Percentiles rank a stretch among this genome's conserved stretches.
phyloP scores from a whole-genome alignment of 148 eudicot genomes.

The Camellia granthamiana region DNA sequence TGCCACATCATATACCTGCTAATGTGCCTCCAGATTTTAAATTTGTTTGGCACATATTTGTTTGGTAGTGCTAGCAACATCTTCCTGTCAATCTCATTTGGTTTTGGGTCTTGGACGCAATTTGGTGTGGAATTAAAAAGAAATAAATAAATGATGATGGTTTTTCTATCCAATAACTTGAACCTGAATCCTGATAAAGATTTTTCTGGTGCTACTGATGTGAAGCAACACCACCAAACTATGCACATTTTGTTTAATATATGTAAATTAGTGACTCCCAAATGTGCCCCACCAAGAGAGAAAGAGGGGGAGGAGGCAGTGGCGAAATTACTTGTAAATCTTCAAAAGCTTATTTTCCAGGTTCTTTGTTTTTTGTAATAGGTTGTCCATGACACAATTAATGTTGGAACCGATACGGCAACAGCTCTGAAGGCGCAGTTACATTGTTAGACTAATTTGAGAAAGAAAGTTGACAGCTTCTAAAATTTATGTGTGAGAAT shows the following conservation, averaged over 20 bases:
- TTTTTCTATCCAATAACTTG: not conserved
- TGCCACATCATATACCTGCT: not conserved
- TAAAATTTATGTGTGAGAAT: not conserved
- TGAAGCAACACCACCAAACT: not conserved
- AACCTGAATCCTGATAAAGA: not conserved
- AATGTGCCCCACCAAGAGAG: not conserved
- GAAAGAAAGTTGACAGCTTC: not conserved
- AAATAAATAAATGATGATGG: not conserved
- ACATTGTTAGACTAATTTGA: slow-evolving; percentile 10
- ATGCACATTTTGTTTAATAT: not conserved
- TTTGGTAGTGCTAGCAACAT: not conserved
- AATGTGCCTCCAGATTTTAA: not conserved
- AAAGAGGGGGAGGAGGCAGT: too few relatives aligned
- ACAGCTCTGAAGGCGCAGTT: slow-evolving; percentile 95
- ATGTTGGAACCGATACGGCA: slow-evolving; percentile 87
- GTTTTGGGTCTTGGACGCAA: not conserved
- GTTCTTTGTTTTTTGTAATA: slow-evolving; percentile 31
- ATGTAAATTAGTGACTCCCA: not conserved
- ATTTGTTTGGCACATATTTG: not conserved
- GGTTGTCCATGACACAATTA: slow-evolving; percentile 80
- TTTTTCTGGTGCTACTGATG: not conserved
- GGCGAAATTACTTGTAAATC: not conserved
- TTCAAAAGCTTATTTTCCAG: not conserved
- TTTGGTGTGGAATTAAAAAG: not conserved
- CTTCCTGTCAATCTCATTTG: not conserved